Evolutionary conservation across 371 early-diverging fungal genomes (phyloP), one percentile per base, ranked within the genome.

Genomic region (Zychaea mexicana): DNA sequence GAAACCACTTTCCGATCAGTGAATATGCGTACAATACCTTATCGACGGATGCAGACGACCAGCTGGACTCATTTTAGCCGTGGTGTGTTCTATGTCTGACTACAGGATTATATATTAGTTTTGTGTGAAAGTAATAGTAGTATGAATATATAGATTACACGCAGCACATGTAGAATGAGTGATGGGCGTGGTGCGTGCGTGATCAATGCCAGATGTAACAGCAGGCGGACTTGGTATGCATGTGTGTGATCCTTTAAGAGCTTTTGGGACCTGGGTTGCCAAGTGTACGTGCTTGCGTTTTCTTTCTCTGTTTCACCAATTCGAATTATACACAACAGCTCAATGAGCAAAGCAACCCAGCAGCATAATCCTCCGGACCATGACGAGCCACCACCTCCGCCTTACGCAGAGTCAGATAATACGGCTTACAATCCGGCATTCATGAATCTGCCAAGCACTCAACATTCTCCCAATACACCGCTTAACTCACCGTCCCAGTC

Each of bases 21-120:
- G 60, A 67, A 1, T 84, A 84, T 57, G 81, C 81, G 13, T 84
- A 81, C 56, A 70, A 76, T 59, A 76, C 79, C 31, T 46, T 83
- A 19, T 72, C 71, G 12, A 65, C 64, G 21, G 81, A 77, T 5
- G 71, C 71, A 56, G 62, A 72, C 24, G 75, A 73, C 32, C 36
- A 61, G 17, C 19, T 52, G 22, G 61, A 61, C 26, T 17, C 45
- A 8, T 47, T 61, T 13, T 61, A 36, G 45, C 27, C 2, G 7
- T 27, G 17, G 0, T 5, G 42, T 42, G 42, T 42, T 42, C n/a
- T 12, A 17, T 12, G 4, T 12, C n/a, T 12, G 4, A 42, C n/a
- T 17, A 42, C 7, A 12, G 15, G 13, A 15, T 42, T 42, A 39
- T 15, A 12, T 42, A 15, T 42, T 17, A 7, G 13, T 36, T 36